Evolutionary conservation across 352 stramenopile genomes (phyloP).

Genomic region (Globisporangium okanoganense): DNA sequence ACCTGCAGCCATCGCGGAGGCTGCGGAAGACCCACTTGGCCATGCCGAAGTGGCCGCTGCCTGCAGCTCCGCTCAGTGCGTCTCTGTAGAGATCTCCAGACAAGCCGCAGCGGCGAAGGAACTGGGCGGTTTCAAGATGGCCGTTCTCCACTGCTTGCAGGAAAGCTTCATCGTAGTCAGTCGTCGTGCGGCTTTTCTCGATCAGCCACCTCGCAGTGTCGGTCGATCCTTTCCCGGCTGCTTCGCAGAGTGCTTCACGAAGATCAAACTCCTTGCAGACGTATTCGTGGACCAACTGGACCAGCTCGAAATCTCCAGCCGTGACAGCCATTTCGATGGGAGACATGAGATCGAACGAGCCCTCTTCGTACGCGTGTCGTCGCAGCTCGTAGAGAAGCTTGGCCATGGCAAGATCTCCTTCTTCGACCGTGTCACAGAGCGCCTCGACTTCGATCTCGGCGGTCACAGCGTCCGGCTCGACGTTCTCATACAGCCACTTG

Average conservation of each 20-base stretch:
- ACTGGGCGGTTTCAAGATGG: neutral
- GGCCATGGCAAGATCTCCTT: neutral
- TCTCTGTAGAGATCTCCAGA: neutral
- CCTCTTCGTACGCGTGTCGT: neutral
- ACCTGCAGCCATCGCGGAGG: neutral
- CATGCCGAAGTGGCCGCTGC: neutral
- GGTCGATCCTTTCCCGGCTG: neutral
- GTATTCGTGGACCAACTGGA: neutral
- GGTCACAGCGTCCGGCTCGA: neutral
- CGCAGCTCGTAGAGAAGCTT: neutral
- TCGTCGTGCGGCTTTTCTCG: neutral
- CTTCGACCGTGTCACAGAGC: neutral
- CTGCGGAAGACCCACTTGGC: neutral
- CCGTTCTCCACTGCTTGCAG: neutral
- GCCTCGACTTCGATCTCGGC: neutral
- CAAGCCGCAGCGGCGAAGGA: neutral
- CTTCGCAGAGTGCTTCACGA: neutral
- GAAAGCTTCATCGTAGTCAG: neutral
- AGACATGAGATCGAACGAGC: neutral
- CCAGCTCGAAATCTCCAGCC: neutral
- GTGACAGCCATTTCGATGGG: neutral
- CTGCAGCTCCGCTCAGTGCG: neutral
- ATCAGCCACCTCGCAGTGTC: neutral
- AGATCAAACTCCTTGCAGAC: neutral
- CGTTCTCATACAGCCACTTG: neutral